Evolutionary conservation across 805 yeast genomes (phyloP).

Genomic region (Yarrowia sp.): DNA sequence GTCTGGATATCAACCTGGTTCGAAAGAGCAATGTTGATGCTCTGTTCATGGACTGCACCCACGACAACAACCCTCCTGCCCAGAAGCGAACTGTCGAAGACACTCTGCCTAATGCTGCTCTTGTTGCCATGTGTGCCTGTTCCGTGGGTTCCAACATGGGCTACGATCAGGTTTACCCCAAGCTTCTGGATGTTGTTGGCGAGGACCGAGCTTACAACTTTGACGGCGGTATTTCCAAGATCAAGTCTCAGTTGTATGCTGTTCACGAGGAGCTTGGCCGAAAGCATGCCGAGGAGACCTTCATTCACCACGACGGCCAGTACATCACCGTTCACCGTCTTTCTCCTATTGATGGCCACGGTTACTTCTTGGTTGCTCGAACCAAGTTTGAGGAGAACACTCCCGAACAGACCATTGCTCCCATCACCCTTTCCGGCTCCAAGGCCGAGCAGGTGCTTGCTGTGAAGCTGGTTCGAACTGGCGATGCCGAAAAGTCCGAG

Average conservation of each 20-base stretch:
- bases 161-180: slow-evolving; percentile 89
- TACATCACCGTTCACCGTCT: slow-evolving; percentile 88
- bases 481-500: slow-evolving; percentile 55
- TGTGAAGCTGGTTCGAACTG: slow-evolving; percentile 61
- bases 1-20: slow-evolving; percentile 51
- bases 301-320: slow-evolving; percentile 92
- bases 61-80: slow-evolving; percentile 88
- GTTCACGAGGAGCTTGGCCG: slow-evolving; percentile 52
- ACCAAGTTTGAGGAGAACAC: slow-evolving; percentile 67
- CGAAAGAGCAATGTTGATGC: slow-evolving; percentile 86
- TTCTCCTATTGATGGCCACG: slow-evolving; percentile 82
- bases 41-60: slow-evolving; percentile 96
- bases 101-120: slow-evolving; percentile 92
- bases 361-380: slow-evolving; percentile 88
- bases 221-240: slow-evolving; percentile 72
- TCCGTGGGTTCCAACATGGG: slow-evolving; percentile 96
- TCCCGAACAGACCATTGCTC: slow-evolving; percentile 46
- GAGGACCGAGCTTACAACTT: slow-evolving; percentile 69
- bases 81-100: slow-evolving; percentile 94
- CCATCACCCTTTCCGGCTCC: slow-evolving; percentile 50
- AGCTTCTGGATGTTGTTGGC: slow-evolving; percentile 76
- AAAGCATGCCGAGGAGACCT: slow-evolving; percentile 81
- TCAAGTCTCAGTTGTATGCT: slow-evolving; percentile 57
- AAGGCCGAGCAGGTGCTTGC: slow-evolving; percentile 59
- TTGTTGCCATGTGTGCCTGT: slow-evolving; percentile 89